A percentile compares a stretch with the other conserved stretches of the same genome.
Evolutionary conservation across 2,329 filamentous ascomycete genomes (phyloP).

Genomic region (Fusarium paranaense): DNA sequence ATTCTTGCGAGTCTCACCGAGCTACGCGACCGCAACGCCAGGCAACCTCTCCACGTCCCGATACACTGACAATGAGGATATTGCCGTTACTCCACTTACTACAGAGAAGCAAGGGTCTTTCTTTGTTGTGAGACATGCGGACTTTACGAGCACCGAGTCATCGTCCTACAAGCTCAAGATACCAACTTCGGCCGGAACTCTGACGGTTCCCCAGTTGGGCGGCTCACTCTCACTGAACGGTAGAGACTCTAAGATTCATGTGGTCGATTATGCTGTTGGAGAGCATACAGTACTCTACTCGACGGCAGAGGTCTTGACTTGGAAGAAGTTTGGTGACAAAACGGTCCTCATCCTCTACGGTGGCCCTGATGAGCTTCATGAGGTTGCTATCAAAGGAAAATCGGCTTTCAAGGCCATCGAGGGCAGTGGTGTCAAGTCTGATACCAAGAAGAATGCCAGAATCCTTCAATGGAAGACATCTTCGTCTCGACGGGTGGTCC

Average conservation of each 20-base stretch:
- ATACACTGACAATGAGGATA: conserved; percentile 62
- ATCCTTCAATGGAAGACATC: conserved; percentile 50
- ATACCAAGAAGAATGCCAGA: conserved; percentile 24
- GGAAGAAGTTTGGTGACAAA: conserved; percentile 71
- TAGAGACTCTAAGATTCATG: conserved; percentile 75
- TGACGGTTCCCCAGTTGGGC: conserved; percentile 69
- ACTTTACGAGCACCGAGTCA: conserved; percentile 69
- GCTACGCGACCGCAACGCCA: conserved; percentile 72
- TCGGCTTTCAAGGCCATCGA: conserved; percentile 32
- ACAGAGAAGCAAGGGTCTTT: conserved; percentile 65
- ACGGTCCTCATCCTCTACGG: conserved; percentile 74
- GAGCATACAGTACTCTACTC: conserved; percentile 72
- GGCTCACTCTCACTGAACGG: conserved; percentile 68
- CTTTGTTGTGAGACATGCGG: conserved; percentile 75
- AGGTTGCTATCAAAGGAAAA: conserved; percentile 62
- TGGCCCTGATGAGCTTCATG: conserved; percentile 70
- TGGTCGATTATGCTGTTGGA: conserved; percentile 74
- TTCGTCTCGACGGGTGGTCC: conserved; percentile 44
- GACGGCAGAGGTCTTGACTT: conserved; percentile 76
- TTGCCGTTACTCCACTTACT: conserved; percentile 72
- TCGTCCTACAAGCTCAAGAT: conserved; percentile 74
- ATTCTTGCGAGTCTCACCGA: conserved; percentile 78
- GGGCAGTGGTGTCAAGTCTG: conserved; percentile 45
- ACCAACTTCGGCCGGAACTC: conserved; percentile 62
- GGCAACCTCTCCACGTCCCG: conserved; percentile 62